A percentile compares a stretch with the other conserved stretches of the same genome.
phyloP scores from a whole-genome alignment of 148 eudicot genomes.

The Vaccinium myrtillus region DNA sequence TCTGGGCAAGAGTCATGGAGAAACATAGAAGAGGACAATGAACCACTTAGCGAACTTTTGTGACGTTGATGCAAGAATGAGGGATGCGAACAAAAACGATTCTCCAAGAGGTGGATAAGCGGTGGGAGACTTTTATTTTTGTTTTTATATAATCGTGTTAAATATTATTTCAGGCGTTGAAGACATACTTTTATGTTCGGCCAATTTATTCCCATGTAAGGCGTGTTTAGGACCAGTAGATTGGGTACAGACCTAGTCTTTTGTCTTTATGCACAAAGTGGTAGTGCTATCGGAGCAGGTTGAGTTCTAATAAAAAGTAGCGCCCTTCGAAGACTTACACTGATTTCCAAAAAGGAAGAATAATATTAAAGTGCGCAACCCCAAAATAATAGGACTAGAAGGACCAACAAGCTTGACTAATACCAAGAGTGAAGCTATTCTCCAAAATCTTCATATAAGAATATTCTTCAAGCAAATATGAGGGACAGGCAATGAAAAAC shows the following conservation, averaged over 20 bases:
- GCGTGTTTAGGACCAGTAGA: background rate
- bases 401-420: background rate
- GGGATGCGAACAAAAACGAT: background rate
- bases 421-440: background rate
- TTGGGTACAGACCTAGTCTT: background rate
- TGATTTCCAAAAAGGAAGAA: background rate
- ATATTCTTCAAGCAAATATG: background rate
- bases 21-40: background rate
- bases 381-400: background rate
- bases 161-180: background rate
- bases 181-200: background rate
- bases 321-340: background rate
- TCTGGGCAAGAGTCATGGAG: background rate
- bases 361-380: background rate
- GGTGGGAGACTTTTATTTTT: background rate
- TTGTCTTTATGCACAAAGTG: background rate
- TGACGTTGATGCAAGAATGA: background rate
- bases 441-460: constrained; percentile 1
- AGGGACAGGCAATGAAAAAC: background rate
- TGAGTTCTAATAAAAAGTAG: background rate
- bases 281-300: background rate
- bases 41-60: background rate
- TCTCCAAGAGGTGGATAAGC: background rate
- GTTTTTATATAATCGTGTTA: background rate
- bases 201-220: background rate